A percentile compares a stretch with the other conserved stretches of the same genome.
Conservation (phyloP, 2,329 filamentous ascomycete genomes). For the Scedosporium minutisporum region DNA sequence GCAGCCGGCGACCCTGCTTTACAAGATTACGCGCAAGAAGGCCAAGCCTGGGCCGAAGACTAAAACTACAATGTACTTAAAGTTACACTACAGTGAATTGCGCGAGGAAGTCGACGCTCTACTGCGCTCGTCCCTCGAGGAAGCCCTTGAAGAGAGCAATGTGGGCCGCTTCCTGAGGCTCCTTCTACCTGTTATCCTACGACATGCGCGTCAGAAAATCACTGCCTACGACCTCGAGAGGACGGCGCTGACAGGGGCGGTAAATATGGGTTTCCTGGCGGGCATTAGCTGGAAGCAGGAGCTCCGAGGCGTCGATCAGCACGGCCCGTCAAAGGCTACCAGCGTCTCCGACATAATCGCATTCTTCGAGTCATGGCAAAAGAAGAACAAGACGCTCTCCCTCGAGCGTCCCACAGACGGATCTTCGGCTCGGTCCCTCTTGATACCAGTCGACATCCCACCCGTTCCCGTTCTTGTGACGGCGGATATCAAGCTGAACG, state of each 20-base stretch:
- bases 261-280: slow-evolving; percentile 39
- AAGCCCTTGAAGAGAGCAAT: slow-evolving; percentile 27
- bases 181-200: slow-evolving; percentile 32
- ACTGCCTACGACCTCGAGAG: slow-evolving; percentile 45
- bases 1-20: slow-evolving; percentile 72
- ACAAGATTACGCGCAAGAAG: slow-evolving; percentile 58
- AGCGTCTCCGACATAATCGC: slow-evolving; percentile 12
- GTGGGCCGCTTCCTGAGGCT: slow-evolving; percentile 38
- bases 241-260: slow-evolving; percentile 40
- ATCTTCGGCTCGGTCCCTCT: slow-evolving; percentile 46
- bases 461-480: slow-evolving; percentile 76
- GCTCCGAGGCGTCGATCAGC: slow-evolving; percentile 40
- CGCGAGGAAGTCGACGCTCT: slow-evolving; percentile 59
- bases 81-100: slow-evolving; percentile 66
- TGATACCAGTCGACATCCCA: slow-evolving; percentile 85
- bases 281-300: slow-evolving; percentile 36
- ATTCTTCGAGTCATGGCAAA: slow-evolving; percentile 24
- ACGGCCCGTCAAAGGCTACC: slow-evolving; percentile 16
- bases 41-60: slow-evolving; percentile 14
- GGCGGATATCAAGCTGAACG: slow-evolving; percentile 50
- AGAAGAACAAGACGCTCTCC: slow-evolving; percentile 11
- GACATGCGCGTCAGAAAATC: slow-evolving; percentile 33
- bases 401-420: not conserved
- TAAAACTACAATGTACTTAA: slow-evolving; percentile 49
- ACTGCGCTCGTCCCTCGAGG: slow-evolving; percentile 32